Evolutionary conservation across 148 eudicot species (phyloP).

Genomic region (Tetragonia tetragonoides): DNA sequence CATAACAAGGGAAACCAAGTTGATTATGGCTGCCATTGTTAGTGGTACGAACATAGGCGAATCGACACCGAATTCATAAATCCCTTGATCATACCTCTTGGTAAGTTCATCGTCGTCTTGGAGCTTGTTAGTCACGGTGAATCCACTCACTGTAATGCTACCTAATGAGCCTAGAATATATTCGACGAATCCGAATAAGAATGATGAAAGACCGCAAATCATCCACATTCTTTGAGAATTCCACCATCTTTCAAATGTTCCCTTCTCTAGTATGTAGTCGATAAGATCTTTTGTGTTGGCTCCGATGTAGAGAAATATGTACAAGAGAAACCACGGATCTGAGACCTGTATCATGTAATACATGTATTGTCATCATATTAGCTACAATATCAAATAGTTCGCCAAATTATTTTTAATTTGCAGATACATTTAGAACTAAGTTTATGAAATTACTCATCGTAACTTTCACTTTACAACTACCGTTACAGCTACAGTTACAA

Average conservation of each 20-base stretch:
- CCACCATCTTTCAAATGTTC: conserved; percentile 56
- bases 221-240: conserved; percentile 67
- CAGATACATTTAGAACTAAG: no score
- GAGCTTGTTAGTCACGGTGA: conserved; percentile 52
- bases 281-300: conserved; percentile 45
- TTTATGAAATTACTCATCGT: no score
- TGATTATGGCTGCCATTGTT: conserved; percentile 45
- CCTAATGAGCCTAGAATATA: conserved; percentile 31
- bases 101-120: conserved; percentile 35
- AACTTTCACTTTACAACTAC: no score
- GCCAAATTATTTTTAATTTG: no score
- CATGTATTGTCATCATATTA: no score
- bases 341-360: conserved; percentile 33
- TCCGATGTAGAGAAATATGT: conserved; percentile 47
- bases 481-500: no score
- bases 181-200: conserved; percentile 36
- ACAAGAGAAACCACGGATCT: conserved; percentile 35
- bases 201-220: conserved; percentile 39
- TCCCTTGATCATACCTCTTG: conserved; percentile 56
- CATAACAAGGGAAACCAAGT: conserved; percentile 33
- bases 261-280: conserved; percentile 32
- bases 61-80: conserved; percentile 49
- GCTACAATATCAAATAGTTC: no score
- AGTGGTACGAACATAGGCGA: conserved; percentile 59
- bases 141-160: conserved; percentile 34